Conservation (phyloP, 495 filamentous ascomycete species). For the Penicillium subrubescens region DNA sequence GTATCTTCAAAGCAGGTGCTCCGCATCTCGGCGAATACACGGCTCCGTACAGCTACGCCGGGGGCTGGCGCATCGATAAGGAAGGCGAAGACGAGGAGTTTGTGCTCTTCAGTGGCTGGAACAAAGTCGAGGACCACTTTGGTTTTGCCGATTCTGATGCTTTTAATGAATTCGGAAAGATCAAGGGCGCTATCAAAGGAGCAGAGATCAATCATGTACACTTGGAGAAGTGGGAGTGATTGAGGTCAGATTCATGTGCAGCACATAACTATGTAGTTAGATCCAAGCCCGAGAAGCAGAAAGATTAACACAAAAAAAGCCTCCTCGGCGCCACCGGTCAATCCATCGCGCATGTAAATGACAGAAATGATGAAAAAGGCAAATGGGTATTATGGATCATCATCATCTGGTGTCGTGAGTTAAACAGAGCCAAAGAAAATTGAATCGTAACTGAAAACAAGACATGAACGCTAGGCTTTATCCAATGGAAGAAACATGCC, state of each 20-base stretch:
- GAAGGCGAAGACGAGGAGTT: slow-evolving; percentile 48
- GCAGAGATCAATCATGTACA: slow-evolving; percentile 48
- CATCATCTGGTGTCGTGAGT: slow-evolving; percentile 26
- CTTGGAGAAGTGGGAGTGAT: slow-evolving; percentile 23
- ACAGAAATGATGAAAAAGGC: slow-evolving; percentile 18
- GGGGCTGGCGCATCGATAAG: slow-evolving; percentile 54
- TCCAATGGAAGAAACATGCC: slow-evolving; percentile 4
- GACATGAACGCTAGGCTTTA: not conserved
- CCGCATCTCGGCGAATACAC: slow-evolving; percentile 37
- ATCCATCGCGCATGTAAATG: slow-evolving; percentile 12
- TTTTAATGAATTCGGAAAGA: slow-evolving; percentile 40
- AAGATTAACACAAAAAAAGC: not conserved
- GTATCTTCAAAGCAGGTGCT: slow-evolving; percentile 32
- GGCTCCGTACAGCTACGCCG: slow-evolving; percentile 37
- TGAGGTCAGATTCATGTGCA: slow-evolving; percentile 1
- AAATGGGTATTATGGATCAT: slow-evolving; percentile 34
- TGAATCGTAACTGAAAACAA: not conserved
- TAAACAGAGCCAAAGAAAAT: slow-evolving; percentile 9
- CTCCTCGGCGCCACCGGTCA: not conserved
- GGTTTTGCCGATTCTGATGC: slow-evolving; percentile 41
- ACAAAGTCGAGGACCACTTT: slow-evolving; percentile 45
- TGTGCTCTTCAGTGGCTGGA: slow-evolving; percentile 55
- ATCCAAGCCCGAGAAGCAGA: slow-evolving; percentile 6
- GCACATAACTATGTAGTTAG: slow-evolving; percentile 4
- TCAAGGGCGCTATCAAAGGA: slow-evolving; percentile 31